Base-by-base conservation (phyloP, 164 flowering plant genomes). In the Houttuynia cordata region DNA sequence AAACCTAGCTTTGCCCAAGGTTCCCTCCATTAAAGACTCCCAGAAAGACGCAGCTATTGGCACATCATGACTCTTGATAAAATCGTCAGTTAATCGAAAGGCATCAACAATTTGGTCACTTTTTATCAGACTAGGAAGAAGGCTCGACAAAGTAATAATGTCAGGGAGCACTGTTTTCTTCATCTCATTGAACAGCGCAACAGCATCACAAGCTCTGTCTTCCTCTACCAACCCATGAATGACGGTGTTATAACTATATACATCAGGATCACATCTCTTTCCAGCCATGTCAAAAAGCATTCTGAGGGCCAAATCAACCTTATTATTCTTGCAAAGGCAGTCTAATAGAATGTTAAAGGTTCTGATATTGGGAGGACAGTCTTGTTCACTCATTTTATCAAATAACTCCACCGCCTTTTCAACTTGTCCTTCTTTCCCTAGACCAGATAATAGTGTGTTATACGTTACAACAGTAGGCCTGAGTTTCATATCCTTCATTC, bases 171-270 rank as follows among this genome's bases (percentile, higher is more conserved):
- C 56, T 47, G 53, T 23, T 64, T 93, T 93, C 64, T 71, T 86
- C 98, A 93, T 84, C 76, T 84, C 94, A 78, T 81, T 79, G 77
- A 86, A 93, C 66, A 90, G 23, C 84, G 84, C 88, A 62, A 90
- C 75, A 49, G 97, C 98, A 41, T 80, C 77, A 58, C 53, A 23
- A 30, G 75, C 70, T 72, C 84, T 80, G 54, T 75, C 68, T 52
- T 74, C 83, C 69, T 76, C 84, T 23, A 74, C 72, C 25, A 89
- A 74, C 9, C 97, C 97, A 74, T 78, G 73, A 18, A 92, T 89
- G 51, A 87, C 51, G 19, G 85, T 89, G 76, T 92, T 89, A 70
- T 87, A 92, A 62, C 94, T 89, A 59, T 80, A 61, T 70, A 84
- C 78, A 76, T 92, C 97, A 15, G 96, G 96, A 15, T 37, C 52